A percentile compares a stretch with the other conserved stretches of the same genome.
Conservation (phyloP, 2,329 filamentous ascomycete species). For the Pestalotiopsis fici region DNA sequence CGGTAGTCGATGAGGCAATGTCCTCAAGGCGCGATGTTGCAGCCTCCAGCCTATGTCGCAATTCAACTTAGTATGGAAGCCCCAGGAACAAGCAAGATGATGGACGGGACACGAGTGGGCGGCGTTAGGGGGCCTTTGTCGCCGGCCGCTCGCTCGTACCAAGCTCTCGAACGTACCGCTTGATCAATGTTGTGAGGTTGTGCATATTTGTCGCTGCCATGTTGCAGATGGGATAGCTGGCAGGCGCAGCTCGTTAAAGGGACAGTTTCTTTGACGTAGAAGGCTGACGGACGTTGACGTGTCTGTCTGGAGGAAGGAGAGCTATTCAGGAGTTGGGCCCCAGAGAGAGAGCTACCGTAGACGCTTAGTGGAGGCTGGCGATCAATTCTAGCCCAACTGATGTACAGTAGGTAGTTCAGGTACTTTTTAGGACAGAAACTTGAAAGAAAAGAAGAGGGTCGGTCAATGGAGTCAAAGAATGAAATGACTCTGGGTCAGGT, state of each 20-base stretch:
- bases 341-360: not conserved
- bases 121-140: not conserved
- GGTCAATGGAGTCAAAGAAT: not conserved
- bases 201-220: constrained; percentile 89
- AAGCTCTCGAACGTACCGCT: constrained; percentile 69
- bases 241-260: constrained; percentile 11
- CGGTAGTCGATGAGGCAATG: constrained; percentile 77
- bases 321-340: not conserved
- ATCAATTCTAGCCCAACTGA: not conserved
- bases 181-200: constrained; percentile 95
- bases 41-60: constrained; percentile 79
- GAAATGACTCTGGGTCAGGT: not conserved
- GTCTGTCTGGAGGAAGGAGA: not conserved
- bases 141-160: not conserved
- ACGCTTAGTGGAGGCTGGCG: not conserved
- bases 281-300: not conserved
- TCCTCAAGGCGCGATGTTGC: constrained; percentile 95
- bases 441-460: not conserved
- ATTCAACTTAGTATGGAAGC: constrained; percentile 37
- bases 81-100: constrained; percentile 17
- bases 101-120: constrained; percentile 11
- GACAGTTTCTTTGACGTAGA: not conserved
- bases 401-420: not conserved
- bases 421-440: not conserved
- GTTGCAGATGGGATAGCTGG: constrained; percentile 8